phyloP scores from a whole-genome alignment of 1,284 basidiomycete genomes.

The Porodaedalea pini region DNA sequence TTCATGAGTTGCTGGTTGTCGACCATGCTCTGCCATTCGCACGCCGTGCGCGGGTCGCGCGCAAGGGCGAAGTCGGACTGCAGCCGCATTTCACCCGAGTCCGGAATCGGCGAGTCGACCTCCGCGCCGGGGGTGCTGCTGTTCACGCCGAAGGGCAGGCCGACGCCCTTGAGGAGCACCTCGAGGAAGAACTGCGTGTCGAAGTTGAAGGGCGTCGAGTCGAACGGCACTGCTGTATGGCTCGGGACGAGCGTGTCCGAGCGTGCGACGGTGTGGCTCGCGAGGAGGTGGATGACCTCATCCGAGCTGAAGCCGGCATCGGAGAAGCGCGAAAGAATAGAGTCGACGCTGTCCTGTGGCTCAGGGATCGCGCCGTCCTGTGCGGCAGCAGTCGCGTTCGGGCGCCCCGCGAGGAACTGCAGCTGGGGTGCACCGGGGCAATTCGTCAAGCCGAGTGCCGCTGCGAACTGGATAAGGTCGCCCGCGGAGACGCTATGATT shows the following conservation, averaged over 20 bases:
- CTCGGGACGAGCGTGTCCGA: conserved; percentile 22
- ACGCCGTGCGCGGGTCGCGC: conserved; percentile 21
- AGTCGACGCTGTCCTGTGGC: conserved; percentile 29
- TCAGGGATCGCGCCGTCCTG: conserved; percentile 29
- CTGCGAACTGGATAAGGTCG: conserved; percentile 33
- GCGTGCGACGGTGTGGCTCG: conserved; percentile 23
- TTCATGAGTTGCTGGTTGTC: conserved; percentile 18
- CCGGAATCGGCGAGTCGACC: conserved; percentile 12
- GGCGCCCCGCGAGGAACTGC: conserved; percentile 26
- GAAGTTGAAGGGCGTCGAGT: conserved; percentile 25
- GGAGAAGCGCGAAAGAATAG: conserved; percentile 28
- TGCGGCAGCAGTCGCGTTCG: conserved; percentile 27
- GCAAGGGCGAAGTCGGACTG: conserved; percentile 22
- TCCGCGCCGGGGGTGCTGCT: conserved; percentile 11
- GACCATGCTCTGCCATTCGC: conserved; percentile 25
- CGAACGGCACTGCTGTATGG: conserved; percentile 22
- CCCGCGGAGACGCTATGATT: conserved; percentile 28
- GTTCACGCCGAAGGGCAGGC: conserved; percentile 21
- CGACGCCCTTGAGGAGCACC: conserved; percentile 22
- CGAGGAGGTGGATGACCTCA: conserved; percentile 32
- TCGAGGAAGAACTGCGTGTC: conserved; percentile 25
- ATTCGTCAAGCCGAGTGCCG: conserved; percentile 30
- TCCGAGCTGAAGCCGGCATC: conserved; percentile 29
- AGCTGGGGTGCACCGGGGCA: conserved; percentile 31
- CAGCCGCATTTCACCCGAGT: conserved; percentile 17